A percentile compares a stretch with the other conserved stretches of the same genome.
These are phyloP conservation scores for Simplicillium sp. DNA, from an alignment of 2,329 filamentous ascomycete species.

Conservation along the genomic window DNA sequence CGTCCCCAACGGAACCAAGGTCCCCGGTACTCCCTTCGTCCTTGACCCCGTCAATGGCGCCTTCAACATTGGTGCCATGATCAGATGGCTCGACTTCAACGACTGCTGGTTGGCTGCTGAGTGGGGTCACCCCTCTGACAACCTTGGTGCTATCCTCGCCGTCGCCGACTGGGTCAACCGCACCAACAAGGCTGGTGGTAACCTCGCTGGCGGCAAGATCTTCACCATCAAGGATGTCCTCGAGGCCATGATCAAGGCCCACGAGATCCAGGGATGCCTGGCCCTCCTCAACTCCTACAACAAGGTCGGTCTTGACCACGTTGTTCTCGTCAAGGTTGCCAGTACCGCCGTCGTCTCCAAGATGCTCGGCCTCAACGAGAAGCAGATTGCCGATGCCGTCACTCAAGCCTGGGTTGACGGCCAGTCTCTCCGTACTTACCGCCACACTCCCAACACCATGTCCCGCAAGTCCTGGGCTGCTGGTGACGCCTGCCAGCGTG, in stretches of 20 bases:
- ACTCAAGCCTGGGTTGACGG: constrained; percentile 97
- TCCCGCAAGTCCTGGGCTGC: constrained; percentile 98
- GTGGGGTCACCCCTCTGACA: constrained; percentile 98
- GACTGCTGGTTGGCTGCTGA: constrained; percentile 99
- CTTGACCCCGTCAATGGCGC: constrained; percentile 92
- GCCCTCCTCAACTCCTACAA: constrained; percentile 98
- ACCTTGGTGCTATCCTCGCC: constrained; percentile 90
- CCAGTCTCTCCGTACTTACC: constrained; percentile 91
- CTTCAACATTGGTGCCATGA: constrained; percentile 99
- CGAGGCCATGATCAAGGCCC: constrained; percentile 97
- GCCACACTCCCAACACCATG: constrained; percentile 98
- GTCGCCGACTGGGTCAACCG: constrained; percentile 97
- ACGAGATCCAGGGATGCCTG: constrained; percentile 96
- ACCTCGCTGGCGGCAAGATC: constrained; percentile 79
- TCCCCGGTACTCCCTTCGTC: constrained; percentile 87
- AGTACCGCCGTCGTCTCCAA: constrained; percentile 90
- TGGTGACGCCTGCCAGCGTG: constrained; percentile 92
- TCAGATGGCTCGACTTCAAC: constrained; percentile 99
- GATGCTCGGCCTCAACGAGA: constrained; percentile 82
- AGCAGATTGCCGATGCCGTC: constrained; percentile 89
- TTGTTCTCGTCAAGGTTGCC: constrained; percentile 95
- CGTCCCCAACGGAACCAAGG: constrained; percentile 84
- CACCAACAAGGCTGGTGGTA: constrained; percentile 66
- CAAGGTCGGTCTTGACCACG: constrained; percentile 96
- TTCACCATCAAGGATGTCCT: constrained; percentile 85